These are phyloP conservation scores for Umbelopsis sp. DNA, from an alignment of 371 early-diverging fungal species.

Conservation along the genomic window DNA sequence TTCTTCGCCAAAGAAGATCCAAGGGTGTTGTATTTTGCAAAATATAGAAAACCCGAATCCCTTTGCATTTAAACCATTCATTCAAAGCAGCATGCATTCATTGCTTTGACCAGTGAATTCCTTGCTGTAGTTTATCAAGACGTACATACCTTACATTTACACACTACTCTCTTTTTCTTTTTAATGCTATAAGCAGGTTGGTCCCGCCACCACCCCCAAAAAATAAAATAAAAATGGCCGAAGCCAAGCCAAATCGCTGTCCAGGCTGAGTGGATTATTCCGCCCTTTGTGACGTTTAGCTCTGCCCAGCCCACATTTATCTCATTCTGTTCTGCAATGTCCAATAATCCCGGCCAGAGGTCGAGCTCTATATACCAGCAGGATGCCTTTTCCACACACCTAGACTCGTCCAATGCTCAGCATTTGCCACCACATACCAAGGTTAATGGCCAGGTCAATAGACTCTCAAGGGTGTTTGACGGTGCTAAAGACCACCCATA, in stretches of 20 bases:
- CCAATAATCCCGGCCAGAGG: slow-evolving; percentile 12
- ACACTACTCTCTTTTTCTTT: too few relatives aligned
- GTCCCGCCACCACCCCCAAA: neutral
- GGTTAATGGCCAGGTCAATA: slow-evolving; percentile 34
- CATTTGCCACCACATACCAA: slow-evolving; percentile 9
- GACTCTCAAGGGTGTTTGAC: slow-evolving; percentile 51
- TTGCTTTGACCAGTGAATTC: neutral
- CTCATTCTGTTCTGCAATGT: neutral
- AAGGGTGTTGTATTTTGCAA: slow-evolving; percentile 21
- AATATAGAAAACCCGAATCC: slow-evolving; percentile 2
- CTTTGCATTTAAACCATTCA: neutral
- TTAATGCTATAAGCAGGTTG: too few relatives aligned
- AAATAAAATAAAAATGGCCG: neutral
- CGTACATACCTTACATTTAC: too few relatives aligned
- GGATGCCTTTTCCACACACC: slow-evolving; percentile 6
- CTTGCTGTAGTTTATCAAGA: neutral
- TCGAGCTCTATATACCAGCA: slow-evolving; percentile 13
- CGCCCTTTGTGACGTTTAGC: neutral
- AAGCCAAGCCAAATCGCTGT: neutral
- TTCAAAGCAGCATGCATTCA: neutral
- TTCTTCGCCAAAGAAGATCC: slow-evolving; percentile 21
- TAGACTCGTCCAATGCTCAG: neutral
- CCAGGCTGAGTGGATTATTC: neutral
- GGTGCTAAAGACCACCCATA: slow-evolving; percentile 5
- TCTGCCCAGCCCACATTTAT: neutral